Evolutionary conservation across 176 grass and related monocot genomes (phyloP).

Genomic region (Pharus latifolius): DNA sequence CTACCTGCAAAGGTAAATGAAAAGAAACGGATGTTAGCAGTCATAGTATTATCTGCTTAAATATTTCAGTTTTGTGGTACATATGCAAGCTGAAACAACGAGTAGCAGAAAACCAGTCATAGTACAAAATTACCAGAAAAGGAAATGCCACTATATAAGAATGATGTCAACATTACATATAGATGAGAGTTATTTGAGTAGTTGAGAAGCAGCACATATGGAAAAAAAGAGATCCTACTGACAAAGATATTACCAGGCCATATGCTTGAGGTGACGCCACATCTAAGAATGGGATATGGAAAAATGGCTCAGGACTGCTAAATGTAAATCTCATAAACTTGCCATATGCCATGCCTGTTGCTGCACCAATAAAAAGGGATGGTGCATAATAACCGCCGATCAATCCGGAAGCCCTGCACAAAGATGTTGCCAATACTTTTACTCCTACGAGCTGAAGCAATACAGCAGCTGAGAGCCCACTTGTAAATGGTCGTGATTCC

Average conservation of each 20-base stretch:
- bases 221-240: neutral
- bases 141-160: neutral
- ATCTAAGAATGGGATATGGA: constrained; percentile 60
- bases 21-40: constrained; percentile 4
- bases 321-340: constrained; percentile 61
- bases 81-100: neutral
- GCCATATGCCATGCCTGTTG: constrained; percentile 93
- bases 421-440: constrained; percentile 73
- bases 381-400: constrained; percentile 94
- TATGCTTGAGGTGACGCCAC: constrained; percentile 97
- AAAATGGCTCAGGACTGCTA: constrained; percentile 46
- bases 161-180: neutral
- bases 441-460: constrained; percentile 80
- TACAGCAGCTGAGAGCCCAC: constrained; percentile 46
- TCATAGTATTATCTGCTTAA: neutral
- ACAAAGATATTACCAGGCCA: constrained; percentile 58
- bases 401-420: constrained; percentile 83
- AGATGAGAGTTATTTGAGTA: neutral
- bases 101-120: neutral
- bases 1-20: constrained; percentile 50
- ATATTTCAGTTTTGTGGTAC: neutral
- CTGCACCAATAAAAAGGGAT: constrained; percentile 93
- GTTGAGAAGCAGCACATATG: neutral
- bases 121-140: neutral
- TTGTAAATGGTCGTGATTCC: constrained; percentile 78